Percentiles rank a stretch among this genome's conserved stretches.
Evolutionary conservation across 768 basidiomycete genomes (phyloP).

Genomic region (Calocera viscosa): DNA sequence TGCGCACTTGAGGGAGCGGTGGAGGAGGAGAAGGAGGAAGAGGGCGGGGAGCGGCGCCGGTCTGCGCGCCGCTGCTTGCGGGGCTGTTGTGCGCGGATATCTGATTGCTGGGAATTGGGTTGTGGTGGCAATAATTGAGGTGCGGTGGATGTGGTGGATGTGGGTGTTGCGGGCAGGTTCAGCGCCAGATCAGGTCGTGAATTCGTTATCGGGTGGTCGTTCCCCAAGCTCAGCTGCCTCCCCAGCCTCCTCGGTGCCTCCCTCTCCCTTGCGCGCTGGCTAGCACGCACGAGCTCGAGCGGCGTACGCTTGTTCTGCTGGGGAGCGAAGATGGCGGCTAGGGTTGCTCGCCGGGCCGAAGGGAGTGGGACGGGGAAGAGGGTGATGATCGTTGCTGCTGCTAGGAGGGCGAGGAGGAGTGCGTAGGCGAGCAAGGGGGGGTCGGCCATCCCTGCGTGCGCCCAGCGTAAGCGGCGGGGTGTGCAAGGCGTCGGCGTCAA

Average conservation of each 20-base stretch:
- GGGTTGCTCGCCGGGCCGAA: background rate
- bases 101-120: constrained; percentile 7
- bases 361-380: background rate
- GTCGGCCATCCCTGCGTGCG: background rate
- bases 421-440: constrained; percentile 11
- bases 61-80: background rate
- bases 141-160: constrained; percentile 8
- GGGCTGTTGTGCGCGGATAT: background rate
- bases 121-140: background rate
- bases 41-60: background rate
- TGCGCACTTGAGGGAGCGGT: background rate
- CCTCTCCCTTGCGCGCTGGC: constrained; percentile 2
- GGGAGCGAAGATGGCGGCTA: background rate
- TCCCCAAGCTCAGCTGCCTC: background rate
- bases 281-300: background rate
- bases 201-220: background rate
- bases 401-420: constrained; percentile 12
- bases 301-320: background rate
- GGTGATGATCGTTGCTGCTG: constrained; percentile 5
- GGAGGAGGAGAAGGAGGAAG: background rate
- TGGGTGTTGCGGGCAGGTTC: background rate
- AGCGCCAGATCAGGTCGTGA: background rate
- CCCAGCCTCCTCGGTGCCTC: background rate
- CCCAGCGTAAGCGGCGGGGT: too few relatives aligned
- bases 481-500: too few relatives aligned